Evolutionary conservation across 2,329 filamentous ascomycete genomes (phyloP).

Genomic region (Ophiostoma perfectum): DNA sequence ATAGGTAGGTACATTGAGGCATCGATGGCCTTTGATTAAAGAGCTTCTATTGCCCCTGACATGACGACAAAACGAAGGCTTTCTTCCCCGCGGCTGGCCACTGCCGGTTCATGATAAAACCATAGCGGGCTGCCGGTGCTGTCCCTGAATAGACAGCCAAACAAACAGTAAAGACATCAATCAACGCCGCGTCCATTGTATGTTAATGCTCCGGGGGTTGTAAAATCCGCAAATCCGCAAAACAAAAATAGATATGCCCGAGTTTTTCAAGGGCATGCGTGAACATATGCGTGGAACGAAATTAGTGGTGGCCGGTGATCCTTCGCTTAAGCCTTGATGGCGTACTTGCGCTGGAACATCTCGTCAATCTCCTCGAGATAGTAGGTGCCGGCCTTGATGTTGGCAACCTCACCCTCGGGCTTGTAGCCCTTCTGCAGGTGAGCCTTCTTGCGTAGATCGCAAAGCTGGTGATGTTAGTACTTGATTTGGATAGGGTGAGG

Average conservation of each 20-base stretch:
- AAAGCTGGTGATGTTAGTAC: slow-evolving; percentile 53
- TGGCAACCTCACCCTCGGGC: slow-evolving; percentile 62
- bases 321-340: slow-evolving; percentile 59
- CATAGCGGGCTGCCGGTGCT: not conserved
- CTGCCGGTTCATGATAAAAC: slow-evolving; percentile 1
- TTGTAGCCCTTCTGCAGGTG: slow-evolving; percentile 76
- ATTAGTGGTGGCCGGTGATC: not conserved
- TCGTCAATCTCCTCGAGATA: slow-evolving; percentile 77
- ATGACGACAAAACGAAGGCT: slow-evolving; percentile 16
- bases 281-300: not conserved
- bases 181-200: slow-evolving; percentile 22
- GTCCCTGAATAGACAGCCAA: not conserved
- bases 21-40: slow-evolving; percentile 19
- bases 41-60: slow-evolving; percentile 19
- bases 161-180: slow-evolving; percentile 15
- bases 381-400: slow-evolving; percentile 63
- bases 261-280: slow-evolving; percentile 4
- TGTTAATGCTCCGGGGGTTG: slow-evolving; percentile 21
- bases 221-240: not conserved
- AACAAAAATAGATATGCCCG: not conserved
- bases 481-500: not conserved
- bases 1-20: slow-evolving; percentile 21
- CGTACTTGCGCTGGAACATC: slow-evolving; percentile 78
- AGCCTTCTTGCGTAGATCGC: slow-evolving; percentile 73
- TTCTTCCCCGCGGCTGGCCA: not conserved